Evolutionary conservation across 345 rosid species (phyloP).

Genomic region (Sonneratia caseolaris): DNA sequence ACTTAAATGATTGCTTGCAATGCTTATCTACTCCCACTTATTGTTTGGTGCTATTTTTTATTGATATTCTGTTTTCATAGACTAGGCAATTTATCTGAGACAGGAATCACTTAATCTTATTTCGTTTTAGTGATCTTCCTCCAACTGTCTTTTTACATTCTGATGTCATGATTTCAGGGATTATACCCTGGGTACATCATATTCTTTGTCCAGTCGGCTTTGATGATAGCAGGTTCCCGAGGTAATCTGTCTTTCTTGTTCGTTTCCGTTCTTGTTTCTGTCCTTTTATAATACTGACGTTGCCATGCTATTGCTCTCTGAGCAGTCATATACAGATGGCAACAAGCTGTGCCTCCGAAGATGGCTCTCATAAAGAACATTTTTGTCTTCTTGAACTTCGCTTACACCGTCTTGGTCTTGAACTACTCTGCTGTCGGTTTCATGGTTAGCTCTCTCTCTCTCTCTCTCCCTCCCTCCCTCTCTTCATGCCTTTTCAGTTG

Average conservation of each 20-base stretch:
- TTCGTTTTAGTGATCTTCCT: no score
- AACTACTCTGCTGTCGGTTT: constrained; percentile 82
- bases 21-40: background rate
- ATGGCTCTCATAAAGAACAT: constrained; percentile 37
- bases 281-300: background rate
- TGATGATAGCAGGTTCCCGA: constrained; percentile 92
- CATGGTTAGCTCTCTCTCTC: constrained; percentile 44
- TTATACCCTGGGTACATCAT: constrained; percentile 85
- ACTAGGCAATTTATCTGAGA: no score
- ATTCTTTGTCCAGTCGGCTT: constrained; percentile 96
- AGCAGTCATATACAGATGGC: constrained; percentile 87
- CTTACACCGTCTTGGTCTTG: constrained; percentile 63
- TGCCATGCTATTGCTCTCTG: background rate
- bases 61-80: no score
- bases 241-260: constrained; percentile 30
- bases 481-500: background rate
- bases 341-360: constrained; percentile 59
- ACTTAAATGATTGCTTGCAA: background rate
- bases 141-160: no score
- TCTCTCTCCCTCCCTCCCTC: background rate
- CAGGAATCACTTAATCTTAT: no score
- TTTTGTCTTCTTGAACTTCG: constrained; percentile 45
- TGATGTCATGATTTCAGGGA: constrained; percentile 42
- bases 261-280: background rate
- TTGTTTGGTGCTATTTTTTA: background rate